These are phyloP conservation scores for Gnomoniopsis sp. DNA, from an alignment of 2,329 filamentous ascomycete species.

Conservation along the genomic window DNA sequence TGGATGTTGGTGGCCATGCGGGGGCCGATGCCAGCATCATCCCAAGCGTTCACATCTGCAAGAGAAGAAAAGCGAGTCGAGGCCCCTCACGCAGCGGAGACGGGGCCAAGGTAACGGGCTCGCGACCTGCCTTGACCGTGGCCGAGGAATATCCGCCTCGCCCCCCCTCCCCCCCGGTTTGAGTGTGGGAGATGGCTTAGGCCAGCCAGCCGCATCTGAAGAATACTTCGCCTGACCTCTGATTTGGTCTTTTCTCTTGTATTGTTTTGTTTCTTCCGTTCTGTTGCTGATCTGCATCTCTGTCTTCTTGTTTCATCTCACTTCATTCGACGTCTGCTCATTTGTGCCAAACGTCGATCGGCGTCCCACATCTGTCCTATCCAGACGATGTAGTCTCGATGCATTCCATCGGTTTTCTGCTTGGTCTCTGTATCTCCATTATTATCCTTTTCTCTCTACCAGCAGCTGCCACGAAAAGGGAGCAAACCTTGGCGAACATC, in stretches of 20 bases:
- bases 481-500: neutral
- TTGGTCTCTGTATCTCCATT: slow-evolving; percentile 10
- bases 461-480: neutral
- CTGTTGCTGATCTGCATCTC: neutral
- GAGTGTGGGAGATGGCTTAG: slow-evolving; percentile 2
- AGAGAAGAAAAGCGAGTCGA: neutral
- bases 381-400: slow-evolving; percentile 16
- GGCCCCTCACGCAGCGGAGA: neutral
- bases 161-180: slow-evolving; percentile 11
- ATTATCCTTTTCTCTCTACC: neutral
- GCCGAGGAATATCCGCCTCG: slow-evolving; percentile 5
- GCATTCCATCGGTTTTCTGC: slow-evolving; percentile 10
- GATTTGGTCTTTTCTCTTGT: neutral
- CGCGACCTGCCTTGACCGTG: neutral
- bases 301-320: slow-evolving; percentile 2
- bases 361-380: neutral
- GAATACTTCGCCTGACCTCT: neutral
- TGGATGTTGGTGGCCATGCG: neutral
- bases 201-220: slow-evolving; percentile 10
- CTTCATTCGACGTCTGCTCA: slow-evolving; percentile 1
- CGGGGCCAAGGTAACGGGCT: neutral
- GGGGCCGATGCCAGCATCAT: neutral
- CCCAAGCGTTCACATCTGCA: neutral
- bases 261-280: neutral
- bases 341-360: slow-evolving; percentile 8